Conservation (phyloP, 352 stramenopile genomes). For the Phytopythium litorale region DNA sequence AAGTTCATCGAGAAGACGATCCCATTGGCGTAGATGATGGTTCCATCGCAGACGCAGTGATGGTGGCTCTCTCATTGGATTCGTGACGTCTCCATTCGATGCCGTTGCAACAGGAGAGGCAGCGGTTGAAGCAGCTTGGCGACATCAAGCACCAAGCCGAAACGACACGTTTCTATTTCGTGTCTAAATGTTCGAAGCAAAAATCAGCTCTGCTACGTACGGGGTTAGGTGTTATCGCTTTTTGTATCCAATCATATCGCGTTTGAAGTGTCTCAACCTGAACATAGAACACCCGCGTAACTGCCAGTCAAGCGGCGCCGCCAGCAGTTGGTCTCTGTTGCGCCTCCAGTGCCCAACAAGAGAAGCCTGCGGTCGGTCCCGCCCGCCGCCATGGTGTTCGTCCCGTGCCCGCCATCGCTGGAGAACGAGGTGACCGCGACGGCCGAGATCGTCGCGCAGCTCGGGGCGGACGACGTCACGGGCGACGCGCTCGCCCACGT, state of each 20-base stretch:
- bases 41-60: neutral
- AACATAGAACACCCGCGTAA: neutral
- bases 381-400: conserved; percentile 21
- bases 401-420: conserved; percentile 20
- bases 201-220: neutral
- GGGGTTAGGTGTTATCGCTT: neutral
- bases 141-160: too few species aligned
- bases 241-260: neutral
- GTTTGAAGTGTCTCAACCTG: neutral
- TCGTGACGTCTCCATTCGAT: neutral
- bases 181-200: too few species aligned
- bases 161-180: too few species aligned
- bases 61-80: too few species aligned
- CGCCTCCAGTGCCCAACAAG: too few species aligned
- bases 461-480: conserved; percentile 10
- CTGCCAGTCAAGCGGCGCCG: neutral
- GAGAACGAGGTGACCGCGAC: conserved; percentile 19
- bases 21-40: conserved; percentile 15
- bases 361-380: neutral
- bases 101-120: too few species aligned
- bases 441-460: conserved; percentile 19
- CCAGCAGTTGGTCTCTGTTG: neutral
- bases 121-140: too few species aligned
- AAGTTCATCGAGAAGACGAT: conserved; percentile 85
- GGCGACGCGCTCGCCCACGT: conserved; percentile 24